Conservation (phyloP, 2,329 filamentous ascomycete genomes). For the Cytospora mali region DNA sequence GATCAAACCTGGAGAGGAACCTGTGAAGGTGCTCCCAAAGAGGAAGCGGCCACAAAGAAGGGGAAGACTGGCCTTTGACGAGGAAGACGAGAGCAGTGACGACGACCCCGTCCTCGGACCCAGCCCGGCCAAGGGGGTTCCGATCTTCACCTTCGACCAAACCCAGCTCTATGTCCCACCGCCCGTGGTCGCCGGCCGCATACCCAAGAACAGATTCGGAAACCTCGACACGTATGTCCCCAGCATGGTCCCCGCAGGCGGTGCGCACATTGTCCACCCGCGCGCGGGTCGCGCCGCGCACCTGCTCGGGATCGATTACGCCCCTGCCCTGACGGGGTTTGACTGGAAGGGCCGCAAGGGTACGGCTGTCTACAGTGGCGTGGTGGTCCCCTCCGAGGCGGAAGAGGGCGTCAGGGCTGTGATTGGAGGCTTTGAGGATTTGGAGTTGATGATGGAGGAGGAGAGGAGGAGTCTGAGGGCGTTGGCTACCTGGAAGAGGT, state of each 20-base stretch:
- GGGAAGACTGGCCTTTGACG: constrained; percentile 30
- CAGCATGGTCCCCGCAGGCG: constrained; percentile 85
- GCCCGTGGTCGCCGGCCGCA: constrained; percentile 70
- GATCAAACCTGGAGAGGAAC: constrained; percentile 76
- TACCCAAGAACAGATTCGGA: constrained; percentile 90
- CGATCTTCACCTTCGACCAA: constrained; percentile 64
- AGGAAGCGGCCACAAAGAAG: constrained; percentile 40
- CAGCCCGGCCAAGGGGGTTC: constrained; percentile 50
- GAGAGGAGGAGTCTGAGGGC: constrained; percentile 64
- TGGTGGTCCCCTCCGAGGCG: constrained; percentile 73
- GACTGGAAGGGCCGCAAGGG: constrained; percentile 83
- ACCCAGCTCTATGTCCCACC: constrained; percentile 76
- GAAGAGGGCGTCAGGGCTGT: constrained; percentile 72
- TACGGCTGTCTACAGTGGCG: constrained; percentile 78
- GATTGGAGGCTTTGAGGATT: constrained; percentile 67
- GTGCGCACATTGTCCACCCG: constrained; percentile 67
- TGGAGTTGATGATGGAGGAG: constrained; percentile 64
- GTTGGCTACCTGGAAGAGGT: constrained; percentile 72
- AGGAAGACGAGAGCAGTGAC: constrained; percentile 49
- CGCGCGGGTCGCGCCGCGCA: constrained; percentile 72
- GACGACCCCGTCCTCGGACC: constrained; percentile 49
- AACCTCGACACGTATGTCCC: constrained; percentile 94
- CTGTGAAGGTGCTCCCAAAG: constrained; percentile 72
- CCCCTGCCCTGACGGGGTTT: constrained; percentile 88
- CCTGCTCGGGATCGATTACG: constrained; percentile 79